Evolutionary conservation across 805 yeast species (phyloP), one percentile per base, ranked within the genome.

Genomic region (Pichia deserticola): DNA sequence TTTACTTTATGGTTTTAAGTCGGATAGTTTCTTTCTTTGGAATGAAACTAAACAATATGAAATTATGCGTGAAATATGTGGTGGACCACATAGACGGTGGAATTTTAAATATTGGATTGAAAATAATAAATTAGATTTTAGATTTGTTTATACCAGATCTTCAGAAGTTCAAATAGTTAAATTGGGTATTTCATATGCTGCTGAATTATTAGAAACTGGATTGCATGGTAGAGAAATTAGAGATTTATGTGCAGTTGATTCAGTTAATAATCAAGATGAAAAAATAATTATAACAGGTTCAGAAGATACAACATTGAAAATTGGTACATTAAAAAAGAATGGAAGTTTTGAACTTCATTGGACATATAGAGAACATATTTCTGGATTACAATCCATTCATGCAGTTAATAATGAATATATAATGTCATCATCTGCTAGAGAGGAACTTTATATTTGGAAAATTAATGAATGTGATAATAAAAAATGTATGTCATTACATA

Each of bases 41-140:
- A 88, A 90, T 63, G 96, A 88, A 59, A 79, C 89, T 1, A 71
- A 75, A 40, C 89, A 86, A 56, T 72, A 74, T 47, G 96, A 89
- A 62, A 62, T 88, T 2, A 70, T 78, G 44, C 77, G 81, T 50
- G 88, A 82, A 53, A 65, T 74, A 12, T 93, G 98, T 65, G 98
- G 98, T 30, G 98, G 98, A 3, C 79, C 93, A 4, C 97, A 90
- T 62, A 74, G 98, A 52, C 77, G 79, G 51, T 93, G 97, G 97
- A 73, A 75, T 35, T 67, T 86, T 29, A 52, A 58, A n/a, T 47
- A 57, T 36, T 45, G 49, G 33, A 49, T 60, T 5, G 52, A 51
- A 6, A 54, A 58, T 5, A 58, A 54, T 12, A 55, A 57, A 4
- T 37, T 59, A 10, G 59, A 62, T 11, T 75, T 64, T 54, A 69